Evolutionary conservation across 768 basidiomycete species (phyloP), one percentile per base, ranked within the genome.

Genomic region (Mycena crocata): DNA sequence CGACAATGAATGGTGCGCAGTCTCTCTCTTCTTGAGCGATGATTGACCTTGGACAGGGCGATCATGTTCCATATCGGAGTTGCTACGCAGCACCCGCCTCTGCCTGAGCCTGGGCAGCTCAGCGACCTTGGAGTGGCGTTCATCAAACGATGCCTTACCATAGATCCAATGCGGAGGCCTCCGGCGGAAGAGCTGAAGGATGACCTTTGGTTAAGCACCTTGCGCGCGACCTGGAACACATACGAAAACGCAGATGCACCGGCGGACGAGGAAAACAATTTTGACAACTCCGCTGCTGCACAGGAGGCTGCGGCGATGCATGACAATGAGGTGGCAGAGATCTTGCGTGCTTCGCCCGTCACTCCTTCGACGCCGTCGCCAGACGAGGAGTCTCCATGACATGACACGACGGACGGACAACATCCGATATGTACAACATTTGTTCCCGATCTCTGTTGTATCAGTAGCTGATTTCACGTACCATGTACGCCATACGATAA

Each of bases 21-120:
- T 31, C 7, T 3, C 32, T 58, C 32, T 40, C 49, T 58, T 46
- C 44, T 52, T 13, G 50, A 37, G 35, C 48, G 3, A 10, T 50
- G n/a, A 57, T 44, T 62, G 9, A 63, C 60, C 26, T 37, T 56
- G 51, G 19, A 2, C 72, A 97, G 96, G 96, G 96, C 97, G n/a
- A 97, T 98, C 80, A 98, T 98, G 97, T 99, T 97, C 84, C 96
- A 97, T 75, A 98, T 98, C 62, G 97, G 97, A 48, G 94, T 98
- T 48, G 93, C 96, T 9, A 97, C 95, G 4, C 93, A 99, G 72
- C 95, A 98, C 73, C 98, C 98, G 21, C 96, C 96, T 10, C 81
- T 99, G 17, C 98, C 98, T 5, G 96, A 98, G 71, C 87, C 93
- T 10, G 90, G 89, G 52, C 94, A 99, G 79, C 88, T 99, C 31